Conservation (phyloP, 108 stramenopile species). For the Aurantiochytrium sp. region DNA sequence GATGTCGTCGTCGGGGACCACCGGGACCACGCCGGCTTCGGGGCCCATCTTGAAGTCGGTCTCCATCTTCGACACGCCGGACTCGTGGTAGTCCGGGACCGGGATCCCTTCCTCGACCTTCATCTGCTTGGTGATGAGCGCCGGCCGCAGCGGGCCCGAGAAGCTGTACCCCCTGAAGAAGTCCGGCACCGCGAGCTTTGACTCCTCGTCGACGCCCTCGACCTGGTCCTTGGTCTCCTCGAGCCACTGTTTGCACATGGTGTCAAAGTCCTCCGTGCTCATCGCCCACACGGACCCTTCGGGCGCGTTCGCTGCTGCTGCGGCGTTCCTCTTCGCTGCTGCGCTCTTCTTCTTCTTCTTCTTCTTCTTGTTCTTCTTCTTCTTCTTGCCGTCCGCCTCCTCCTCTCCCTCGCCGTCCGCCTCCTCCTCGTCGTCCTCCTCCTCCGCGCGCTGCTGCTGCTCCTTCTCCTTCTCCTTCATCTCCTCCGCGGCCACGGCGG, state of each 20-base stretch:
- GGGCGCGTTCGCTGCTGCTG: no score
- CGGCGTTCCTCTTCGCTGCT: no score
- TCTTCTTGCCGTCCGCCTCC: neutral
- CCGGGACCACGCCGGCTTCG: neutral
- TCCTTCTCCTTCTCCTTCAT: no score
- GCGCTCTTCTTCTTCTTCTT: conserved; percentile 26
- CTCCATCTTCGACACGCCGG: neutral
- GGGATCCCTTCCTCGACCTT: neutral
- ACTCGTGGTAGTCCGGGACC: neutral
- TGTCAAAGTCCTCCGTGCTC: neutral
- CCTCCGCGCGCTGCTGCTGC: no score
- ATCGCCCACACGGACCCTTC: neutral
- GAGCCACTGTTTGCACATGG: neutral
- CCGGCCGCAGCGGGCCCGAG: neutral
- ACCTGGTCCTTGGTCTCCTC: conserved; percentile 29
- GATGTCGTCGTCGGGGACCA: conserved; percentile 62
- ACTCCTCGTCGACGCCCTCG: neutral
- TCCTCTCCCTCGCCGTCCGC: neutral
- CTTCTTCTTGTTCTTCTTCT: conserved; percentile 1
- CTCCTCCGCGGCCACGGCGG: no score
- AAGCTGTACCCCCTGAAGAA: neutral
- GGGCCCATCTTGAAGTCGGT: neutral
- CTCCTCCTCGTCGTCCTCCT: neutral
- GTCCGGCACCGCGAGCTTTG: neutral
- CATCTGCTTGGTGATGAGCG: conserved; percentile 5